Evolutionary conservation across 306 rosid genomes (phyloP), one percentile per base, ranked within the genome.

Genomic region (Datisca glomerata): DNA sequence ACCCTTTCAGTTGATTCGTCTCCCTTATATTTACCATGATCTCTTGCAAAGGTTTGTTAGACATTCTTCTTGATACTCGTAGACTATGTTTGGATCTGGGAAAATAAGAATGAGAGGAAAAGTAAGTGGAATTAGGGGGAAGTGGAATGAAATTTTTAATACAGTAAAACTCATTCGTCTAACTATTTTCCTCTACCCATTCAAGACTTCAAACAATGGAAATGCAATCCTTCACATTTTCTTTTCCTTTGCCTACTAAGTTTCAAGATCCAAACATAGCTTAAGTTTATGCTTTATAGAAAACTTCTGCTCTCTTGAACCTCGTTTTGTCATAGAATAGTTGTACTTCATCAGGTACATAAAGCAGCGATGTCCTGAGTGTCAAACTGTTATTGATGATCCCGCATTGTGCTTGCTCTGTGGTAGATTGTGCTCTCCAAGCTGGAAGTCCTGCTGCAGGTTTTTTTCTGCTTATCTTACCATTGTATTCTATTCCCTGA

Each of bases 371-470:
- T 91, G 98, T 58, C 67, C 53, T 40, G 80, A 58, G 37, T 91
- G 98, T 67, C 68, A 84, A 38, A 8, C 69, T 51, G 43, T 51
- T 42, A 65, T 78, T 47, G 80, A 78, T 8, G 98, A 91, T 18
- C 96, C 95, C 25, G 98, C 87, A 14, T 62, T 84, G 63, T 91
- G 98, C 80, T 69, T 91, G 49, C 66, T 91, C 46, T 91, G 98
- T 61, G 98, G 94, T 53, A 75, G 72, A 69, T 53, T 91, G 66
- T 91, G 98, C 67, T 70, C 81, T 46, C 86, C 94, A 40, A 84
- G 61, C 64, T 75, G 92, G 98, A 91, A 78, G 62, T 12, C 84
- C 16, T 91, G 98, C 75, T 91, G 98, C 98, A 75, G 80, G 98
- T 91, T 46, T 29, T 68, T 40, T 69, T 63, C 18, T 53, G 44